Conservation (phyloP, 179 eudicot genomes). For the Beta lomatogona region DNA sequence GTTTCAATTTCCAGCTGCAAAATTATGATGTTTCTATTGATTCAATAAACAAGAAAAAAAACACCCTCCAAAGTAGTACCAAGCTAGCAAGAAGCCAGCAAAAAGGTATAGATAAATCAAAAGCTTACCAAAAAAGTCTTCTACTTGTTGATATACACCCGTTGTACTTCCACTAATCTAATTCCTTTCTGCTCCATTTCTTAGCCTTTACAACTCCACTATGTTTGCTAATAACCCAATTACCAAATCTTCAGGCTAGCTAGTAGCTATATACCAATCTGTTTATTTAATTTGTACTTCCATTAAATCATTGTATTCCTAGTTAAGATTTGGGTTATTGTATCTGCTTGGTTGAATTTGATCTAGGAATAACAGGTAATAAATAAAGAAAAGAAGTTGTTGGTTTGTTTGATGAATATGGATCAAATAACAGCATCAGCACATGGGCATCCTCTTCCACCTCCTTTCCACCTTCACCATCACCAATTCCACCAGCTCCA, state of each 20-base stretch:
- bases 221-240: conserved; percentile 13
- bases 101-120: not conserved
- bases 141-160: conserved; percentile 3
- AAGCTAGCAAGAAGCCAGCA: conserved; percentile 5
- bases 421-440: conserved; percentile 33
- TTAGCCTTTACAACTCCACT: conserved; percentile 27
- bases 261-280: not conserved
- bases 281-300: no score
- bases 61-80: not conserved
- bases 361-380: no score
- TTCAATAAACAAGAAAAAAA: not conserved
- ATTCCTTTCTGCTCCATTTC: conserved; percentile 18
- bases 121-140: not conserved
- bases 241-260: not conserved
- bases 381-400: no score
- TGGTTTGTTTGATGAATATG: conserved; percentile 13
- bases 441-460: conserved; percentile 38
- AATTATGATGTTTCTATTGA: not conserved
- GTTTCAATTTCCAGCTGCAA: not conserved
- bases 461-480: conserved; percentile 40
- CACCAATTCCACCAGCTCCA: conserved; percentile 38
- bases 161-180: conserved; percentile 33
- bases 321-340: no score
- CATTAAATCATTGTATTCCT: no score
- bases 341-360: no score